A percentile compares a stretch with the other conserved stretches of the same genome.
These are phyloP conservation scores for Venturia pyrina DNA, from an alignment of 2,329 filamentous ascomycete genomes.

Conservation along the genomic window DNA sequence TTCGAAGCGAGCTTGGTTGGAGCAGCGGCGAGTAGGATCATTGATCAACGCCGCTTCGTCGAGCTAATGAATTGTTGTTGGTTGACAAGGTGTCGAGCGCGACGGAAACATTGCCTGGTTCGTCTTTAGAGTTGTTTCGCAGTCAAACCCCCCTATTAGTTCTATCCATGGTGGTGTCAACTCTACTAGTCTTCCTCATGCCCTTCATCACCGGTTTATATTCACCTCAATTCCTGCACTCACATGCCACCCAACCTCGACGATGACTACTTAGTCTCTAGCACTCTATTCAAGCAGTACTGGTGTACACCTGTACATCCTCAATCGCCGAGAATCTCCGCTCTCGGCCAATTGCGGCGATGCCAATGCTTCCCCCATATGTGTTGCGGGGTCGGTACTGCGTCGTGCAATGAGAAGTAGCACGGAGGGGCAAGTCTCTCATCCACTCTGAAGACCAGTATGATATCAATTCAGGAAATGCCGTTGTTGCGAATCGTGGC, in stretches of 20 bases:
- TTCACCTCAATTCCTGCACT: neutral
- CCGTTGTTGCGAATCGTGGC: neutral
- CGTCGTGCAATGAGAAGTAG: conserved; percentile 1
- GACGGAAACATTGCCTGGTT: too few relatives aligned
- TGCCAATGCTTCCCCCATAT: neutral
- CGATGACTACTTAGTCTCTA: neutral
- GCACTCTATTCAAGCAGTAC: neutral
- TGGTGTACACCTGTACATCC: neutral
- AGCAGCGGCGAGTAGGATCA: too few relatives aligned
- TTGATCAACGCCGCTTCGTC: too few relatives aligned
- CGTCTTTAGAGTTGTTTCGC: too few relatives aligned
- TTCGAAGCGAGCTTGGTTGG: too few relatives aligned
- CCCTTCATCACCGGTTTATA: too few relatives aligned
- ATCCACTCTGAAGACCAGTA: neutral
- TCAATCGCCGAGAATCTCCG: conserved; percentile 5
- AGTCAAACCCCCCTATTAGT: too few relatives aligned
- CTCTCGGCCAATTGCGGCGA: neutral
- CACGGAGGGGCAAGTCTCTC: neutral
- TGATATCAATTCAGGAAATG: conserved; percentile 5
- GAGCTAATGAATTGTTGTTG: too few relatives aligned
- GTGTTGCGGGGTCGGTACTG: neutral
- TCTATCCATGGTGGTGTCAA: too few relatives aligned
- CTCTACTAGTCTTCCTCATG: too few relatives aligned
- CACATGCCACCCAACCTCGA: neutral
- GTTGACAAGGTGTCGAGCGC: too few relatives aligned